phyloP scores from a whole-genome alignment of 257 asterid species.

The Handroanthus guayacan region DNA sequence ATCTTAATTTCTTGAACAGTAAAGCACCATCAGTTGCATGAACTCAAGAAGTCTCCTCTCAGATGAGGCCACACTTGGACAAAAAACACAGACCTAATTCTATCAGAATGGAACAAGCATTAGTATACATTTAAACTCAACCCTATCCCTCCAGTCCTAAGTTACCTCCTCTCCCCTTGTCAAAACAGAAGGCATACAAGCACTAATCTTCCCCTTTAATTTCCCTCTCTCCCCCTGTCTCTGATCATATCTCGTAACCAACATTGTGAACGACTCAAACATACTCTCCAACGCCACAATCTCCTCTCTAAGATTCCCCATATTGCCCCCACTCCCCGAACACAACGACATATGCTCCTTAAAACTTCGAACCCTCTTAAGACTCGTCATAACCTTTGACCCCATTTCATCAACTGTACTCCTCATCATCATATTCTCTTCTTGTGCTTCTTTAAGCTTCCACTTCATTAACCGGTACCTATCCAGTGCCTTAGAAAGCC shows the following conservation, averaged over 20 bases:
- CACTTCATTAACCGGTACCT: conserved; percentile 63
- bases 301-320: conserved; percentile 48
- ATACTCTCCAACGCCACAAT: conserved; percentile 54
- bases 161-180: conserved; percentile 32
- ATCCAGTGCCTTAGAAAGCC: conserved; percentile 56
- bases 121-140: not conserved
- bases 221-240: conserved; percentile 49
- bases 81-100: not conserved
- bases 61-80: not conserved
- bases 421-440: conserved; percentile 48
- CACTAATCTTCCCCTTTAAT: conserved; percentile 43
- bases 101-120: conserved; percentile 7
- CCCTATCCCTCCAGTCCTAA: not conserved
- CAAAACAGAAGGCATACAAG: conserved; percentile 43
- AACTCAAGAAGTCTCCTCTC: not conserved
- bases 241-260: conserved; percentile 44
- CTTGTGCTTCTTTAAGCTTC: conserved; percentile 54
- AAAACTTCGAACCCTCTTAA: conserved; percentile 49
- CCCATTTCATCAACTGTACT: conserved; percentile 57
- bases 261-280: conserved; percentile 50
- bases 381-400: conserved; percentile 47
- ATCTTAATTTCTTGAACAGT: conserved; percentile 1
- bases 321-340: conserved; percentile 25
- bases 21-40: conserved; percentile 29
- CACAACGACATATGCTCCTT: conserved; percentile 39